These are phyloP conservation scores for Carex myosuroides DNA, from an alignment of 176 grass and related monocot genomes.

Conservation along the genomic window DNA sequence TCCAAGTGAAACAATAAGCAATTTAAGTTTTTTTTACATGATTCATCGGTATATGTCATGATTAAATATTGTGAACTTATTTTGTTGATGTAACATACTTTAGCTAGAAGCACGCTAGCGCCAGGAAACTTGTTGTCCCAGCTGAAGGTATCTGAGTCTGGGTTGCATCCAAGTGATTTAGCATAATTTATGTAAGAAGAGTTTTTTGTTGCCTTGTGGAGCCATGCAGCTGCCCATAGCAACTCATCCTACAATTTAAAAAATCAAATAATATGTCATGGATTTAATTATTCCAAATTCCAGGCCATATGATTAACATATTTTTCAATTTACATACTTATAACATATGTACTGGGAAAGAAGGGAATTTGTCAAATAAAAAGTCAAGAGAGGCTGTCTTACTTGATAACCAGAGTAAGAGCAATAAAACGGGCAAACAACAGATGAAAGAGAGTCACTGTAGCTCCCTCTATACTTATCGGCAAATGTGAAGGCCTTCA, in stretches of 20 bases:
- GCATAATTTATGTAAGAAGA: constrained; percentile 19
- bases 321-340: not conserved
- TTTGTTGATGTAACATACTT: constrained; percentile 2
- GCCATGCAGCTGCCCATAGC: constrained; percentile 35
- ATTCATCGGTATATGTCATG: not conserved
- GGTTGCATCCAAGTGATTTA: constrained; percentile 7
- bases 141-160: constrained; percentile 23
- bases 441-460: constrained; percentile 26
- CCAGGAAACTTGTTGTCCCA: constrained; percentile 36
- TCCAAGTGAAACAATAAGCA: not conserved
- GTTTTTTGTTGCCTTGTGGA: constrained; percentile 27
- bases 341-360: not conserved
- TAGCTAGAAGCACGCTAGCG: constrained; percentile 18
- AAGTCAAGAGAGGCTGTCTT: not conserved
- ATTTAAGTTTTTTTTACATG: not conserved
- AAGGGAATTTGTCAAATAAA: not conserved
- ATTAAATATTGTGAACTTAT: not conserved
- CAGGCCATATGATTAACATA: not conserved
- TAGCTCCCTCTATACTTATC: constrained; percentile 27
- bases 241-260: constrained; percentile 32
- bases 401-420: constrained; percentile 41
- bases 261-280: not conserved
- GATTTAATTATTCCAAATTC: not conserved
- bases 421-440: constrained; percentile 44
- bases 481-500: constrained; percentile 33